Conservation (phyloP, 1,284 basidiomycete genomes). For the Naganishia sp. region DNA sequence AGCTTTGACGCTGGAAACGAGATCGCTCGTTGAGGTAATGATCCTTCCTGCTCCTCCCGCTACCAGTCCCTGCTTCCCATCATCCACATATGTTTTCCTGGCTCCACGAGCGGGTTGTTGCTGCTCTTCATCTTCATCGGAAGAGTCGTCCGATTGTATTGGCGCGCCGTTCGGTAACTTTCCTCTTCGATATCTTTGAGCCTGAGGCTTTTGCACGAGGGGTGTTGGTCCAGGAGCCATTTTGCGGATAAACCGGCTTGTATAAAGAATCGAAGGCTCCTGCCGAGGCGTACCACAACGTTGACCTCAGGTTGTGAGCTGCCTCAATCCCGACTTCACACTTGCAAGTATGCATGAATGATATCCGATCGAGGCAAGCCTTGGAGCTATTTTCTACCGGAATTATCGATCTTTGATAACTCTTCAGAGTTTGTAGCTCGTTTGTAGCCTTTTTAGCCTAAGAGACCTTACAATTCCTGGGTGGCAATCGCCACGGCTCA, state of each 20-base stretch:
- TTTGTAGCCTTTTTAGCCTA: too few relatives aligned
- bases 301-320: too few relatives aligned
- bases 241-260: neutral
- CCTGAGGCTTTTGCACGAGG: slow-evolving; percentile 30
- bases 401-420: too few relatives aligned
- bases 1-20: slow-evolving; percentile 27
- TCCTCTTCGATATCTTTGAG: slow-evolving; percentile 32
- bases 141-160: slow-evolving; percentile 20
- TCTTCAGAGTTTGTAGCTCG: too few relatives aligned
- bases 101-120: neutral
- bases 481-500: too few relatives aligned
- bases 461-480: too few relatives aligned
- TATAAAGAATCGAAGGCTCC: neutral
- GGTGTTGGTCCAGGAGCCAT: slow-evolving; percentile 28
- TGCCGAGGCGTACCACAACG: too few relatives aligned
- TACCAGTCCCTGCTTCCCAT: slow-evolving; percentile 36
- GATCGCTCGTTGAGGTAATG: slow-evolving; percentile 36
- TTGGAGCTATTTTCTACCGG: too few relatives aligned
- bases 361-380: too few relatives aligned
- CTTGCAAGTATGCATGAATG: too few relatives aligned
- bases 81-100: slow-evolving; percentile 6
- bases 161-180: slow-evolving; percentile 32
- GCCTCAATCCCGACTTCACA: too few relatives aligned
- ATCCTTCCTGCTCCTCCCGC: slow-evolving; percentile 52
- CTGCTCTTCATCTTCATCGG: slow-evolving; percentile 28